Percentiles rank a stretch among this genome's conserved stretches.
Conservation (phyloP, 495 filamentous ascomycete genomes). For the Rusavskia elegans region DNA sequence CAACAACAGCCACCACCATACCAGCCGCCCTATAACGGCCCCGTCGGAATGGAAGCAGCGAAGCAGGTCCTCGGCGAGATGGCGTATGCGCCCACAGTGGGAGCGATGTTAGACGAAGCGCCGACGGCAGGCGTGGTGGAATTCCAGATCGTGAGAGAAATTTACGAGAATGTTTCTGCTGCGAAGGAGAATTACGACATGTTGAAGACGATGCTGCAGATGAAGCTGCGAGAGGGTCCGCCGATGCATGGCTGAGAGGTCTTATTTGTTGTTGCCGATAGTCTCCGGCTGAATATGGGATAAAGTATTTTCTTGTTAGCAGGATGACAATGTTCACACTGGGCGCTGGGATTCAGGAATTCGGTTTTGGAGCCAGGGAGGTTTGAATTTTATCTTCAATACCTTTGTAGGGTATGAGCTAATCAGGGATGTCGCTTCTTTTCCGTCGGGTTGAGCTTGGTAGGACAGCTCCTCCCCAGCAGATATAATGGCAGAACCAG, state of each 20-base stretch:
- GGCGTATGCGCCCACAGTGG: constrained; percentile 43
- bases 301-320: no score
- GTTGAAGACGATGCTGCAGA: constrained; percentile 9
- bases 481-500: no score
- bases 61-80: constrained; percentile 42
- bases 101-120: constrained; percentile 50
- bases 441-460: background rate
- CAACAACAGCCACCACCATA: constrained; percentile 18
- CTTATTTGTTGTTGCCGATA: background rate
- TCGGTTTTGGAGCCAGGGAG: no score
- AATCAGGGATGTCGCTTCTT: no score
- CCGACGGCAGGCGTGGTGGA: constrained; percentile 44
- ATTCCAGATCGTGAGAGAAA: constrained; percentile 43
- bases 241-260: background rate
- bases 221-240: constrained; percentile 6
- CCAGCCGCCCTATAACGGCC: constrained; percentile 14
- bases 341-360: no score
- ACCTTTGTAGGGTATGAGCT: no score
- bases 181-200: constrained; percentile 8
- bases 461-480: background rate
- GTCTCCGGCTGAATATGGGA: no score
- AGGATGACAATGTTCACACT: no score
- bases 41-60: constrained; percentile 31
- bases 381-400: no score
- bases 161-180: constrained; percentile 9